Conservation (phyloP, 768 basidiomycete species). For the Psilocybe cyanescens region DNA sequence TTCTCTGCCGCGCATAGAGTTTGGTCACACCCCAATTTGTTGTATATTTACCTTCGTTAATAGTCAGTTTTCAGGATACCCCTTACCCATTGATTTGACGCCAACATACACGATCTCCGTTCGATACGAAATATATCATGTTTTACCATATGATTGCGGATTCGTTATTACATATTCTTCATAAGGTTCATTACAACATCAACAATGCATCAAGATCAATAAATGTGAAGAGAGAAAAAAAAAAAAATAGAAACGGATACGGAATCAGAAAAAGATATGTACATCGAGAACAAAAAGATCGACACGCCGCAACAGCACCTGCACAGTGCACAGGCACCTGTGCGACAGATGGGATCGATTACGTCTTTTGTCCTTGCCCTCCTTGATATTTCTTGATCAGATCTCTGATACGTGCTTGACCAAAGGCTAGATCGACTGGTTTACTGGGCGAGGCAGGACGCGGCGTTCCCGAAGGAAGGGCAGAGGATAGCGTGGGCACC, state of each 20-base stretch:
- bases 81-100: not conserved
- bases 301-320: not conserved
- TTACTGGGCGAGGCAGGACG: slow-evolving; percentile 28
- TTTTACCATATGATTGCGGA: slow-evolving; percentile 1
- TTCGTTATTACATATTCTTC: slow-evolving; percentile 18
- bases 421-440: slow-evolving; percentile 65
- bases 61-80: not conserved
- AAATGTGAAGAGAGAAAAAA: not conserved
- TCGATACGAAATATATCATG: not conserved
- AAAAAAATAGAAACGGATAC: slow-evolving; percentile 6
- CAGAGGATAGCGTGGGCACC: slow-evolving; percentile 10
- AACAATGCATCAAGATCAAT: slow-evolving; percentile 14
- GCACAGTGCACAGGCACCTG: not conserved
- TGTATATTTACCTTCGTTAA: not conserved
- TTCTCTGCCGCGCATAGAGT: not conserved
- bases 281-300: slow-evolving; percentile 6
- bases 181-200: slow-evolving; percentile 25
- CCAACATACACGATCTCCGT: not conserved
- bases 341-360: not conserved
- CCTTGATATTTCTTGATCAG: slow-evolving; percentile 83
- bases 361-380: slow-evolving; percentile 24
- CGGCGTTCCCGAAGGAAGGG: slow-evolving; percentile 18
- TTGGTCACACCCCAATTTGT: not conserved
- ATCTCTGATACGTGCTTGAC: slow-evolving; percentile 76
- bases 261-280: slow-evolving; percentile 7